These are phyloP conservation scores for Exophiala xenobiotica DNA, from an alignment of 2,329 filamentous ascomycete species.

Conservation along the genomic window DNA sequence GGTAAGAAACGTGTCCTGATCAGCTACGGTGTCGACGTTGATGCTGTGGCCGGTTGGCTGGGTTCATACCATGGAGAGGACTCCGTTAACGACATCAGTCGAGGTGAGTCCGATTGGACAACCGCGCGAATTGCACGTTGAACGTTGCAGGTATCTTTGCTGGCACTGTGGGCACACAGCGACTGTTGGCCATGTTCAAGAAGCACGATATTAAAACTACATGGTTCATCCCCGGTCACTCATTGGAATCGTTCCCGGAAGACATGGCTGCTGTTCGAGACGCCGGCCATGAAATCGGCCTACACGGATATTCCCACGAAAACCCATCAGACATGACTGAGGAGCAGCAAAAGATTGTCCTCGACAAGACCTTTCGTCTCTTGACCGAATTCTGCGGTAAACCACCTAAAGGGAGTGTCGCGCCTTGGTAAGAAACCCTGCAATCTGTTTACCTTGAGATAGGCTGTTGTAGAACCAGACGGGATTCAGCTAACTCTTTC, in stretches of 20 bases:
- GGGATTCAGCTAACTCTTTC: too few species aligned
- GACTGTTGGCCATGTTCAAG: constrained; percentile 67
- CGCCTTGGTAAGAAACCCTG: constrained; percentile 67
- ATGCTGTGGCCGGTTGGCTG: constrained; percentile 72
- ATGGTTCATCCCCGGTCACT: constrained; percentile 65
- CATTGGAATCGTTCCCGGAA: constrained; percentile 64
- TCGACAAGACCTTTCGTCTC: constrained; percentile 74
- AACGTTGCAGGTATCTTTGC: constrained; percentile 56
- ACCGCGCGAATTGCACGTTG: background rate
- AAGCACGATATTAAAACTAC: constrained; percentile 70
- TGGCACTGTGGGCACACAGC: constrained; percentile 63
- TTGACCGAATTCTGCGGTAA: constrained; percentile 69
- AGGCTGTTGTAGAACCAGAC: background rate
- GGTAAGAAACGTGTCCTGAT: too few species aligned
- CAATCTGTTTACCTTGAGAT: background rate
- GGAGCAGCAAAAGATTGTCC: constrained; percentile 73
- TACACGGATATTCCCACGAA: constrained; percentile 73
- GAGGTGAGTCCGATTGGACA: constrained; percentile 48
- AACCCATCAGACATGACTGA: constrained; percentile 69
- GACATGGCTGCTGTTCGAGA: constrained; percentile 62
- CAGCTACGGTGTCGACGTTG: constrained; percentile 69
- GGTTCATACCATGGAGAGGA: constrained; percentile 74
- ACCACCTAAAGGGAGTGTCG: constrained; percentile 68
- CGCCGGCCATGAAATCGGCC: constrained; percentile 63
- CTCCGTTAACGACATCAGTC: constrained; percentile 67